Evolutionary conservation across 306 rosid genomes (phyloP).

Genomic region (Vigna radiata): DNA sequence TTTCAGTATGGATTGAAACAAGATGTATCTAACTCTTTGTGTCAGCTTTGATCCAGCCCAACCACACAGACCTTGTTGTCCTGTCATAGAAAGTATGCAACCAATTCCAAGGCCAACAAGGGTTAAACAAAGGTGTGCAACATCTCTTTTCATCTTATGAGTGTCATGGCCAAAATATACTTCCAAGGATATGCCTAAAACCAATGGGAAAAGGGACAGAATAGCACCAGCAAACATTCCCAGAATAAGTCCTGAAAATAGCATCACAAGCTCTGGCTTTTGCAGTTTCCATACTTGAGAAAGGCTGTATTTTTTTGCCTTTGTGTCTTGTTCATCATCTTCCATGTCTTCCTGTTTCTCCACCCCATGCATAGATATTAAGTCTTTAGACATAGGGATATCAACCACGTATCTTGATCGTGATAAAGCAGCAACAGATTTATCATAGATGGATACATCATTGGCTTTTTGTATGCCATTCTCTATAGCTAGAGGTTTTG

Average conservation of each 20-base stretch:
- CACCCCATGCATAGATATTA: constrained; percentile 45
- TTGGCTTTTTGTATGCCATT: constrained; percentile 36
- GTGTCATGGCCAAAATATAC: constrained; percentile 56
- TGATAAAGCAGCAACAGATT: constrained; percentile 52
- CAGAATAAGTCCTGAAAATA: constrained; percentile 67
- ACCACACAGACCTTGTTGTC: constrained; percentile 93
- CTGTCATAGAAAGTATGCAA: constrained; percentile 80
- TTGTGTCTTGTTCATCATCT: constrained; percentile 48
- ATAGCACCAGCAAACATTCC: constrained; percentile 84
- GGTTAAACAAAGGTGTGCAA: constrained; percentile 65
- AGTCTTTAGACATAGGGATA: constrained; percentile 31
- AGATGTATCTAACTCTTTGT: constrained; percentile 73
- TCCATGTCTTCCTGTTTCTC: constrained; percentile 47
- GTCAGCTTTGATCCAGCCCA: constrained; percentile 95
- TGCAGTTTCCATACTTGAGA: constrained; percentile 75
- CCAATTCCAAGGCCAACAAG: constrained; percentile 86
- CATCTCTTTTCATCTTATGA: constrained; percentile 52
- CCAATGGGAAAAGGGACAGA: constrained; percentile 75
- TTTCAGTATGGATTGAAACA: constrained; percentile 75
- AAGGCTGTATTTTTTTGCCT: constrained; percentile 49
- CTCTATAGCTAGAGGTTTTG: constrained; percentile 47
- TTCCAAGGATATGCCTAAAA: constrained; percentile 70
- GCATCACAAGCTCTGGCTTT: constrained; percentile 65
- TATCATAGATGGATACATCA: constrained; percentile 48
- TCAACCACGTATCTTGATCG: constrained; percentile 40